Base-by-base conservation (phyloP, 2,329 filamentous ascomycete genomes). In the Alternaria brassicicola region DNA sequence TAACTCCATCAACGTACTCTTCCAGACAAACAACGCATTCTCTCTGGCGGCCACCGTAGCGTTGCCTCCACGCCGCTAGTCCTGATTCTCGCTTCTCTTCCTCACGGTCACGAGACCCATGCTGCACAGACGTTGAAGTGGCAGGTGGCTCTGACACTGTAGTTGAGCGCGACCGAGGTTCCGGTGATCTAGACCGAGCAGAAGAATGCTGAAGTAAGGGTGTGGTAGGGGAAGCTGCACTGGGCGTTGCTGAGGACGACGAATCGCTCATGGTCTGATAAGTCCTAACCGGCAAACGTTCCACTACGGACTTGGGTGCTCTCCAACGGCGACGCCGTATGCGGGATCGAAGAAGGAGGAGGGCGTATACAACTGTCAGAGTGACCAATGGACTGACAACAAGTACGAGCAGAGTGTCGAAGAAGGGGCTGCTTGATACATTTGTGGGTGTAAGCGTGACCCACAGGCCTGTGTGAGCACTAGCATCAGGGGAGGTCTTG, bases 11-110 rank as follows among this genome's bases (percentile, higher is more conserved):
- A 21, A 97, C 84, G 72, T 98, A 99, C 75, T 99, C 95, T 74
- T 99, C 95, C 31, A 99, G 81, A 70, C 95, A 99, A 2, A 99
- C 94, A 12, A 97, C 94, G 74, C 95, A 99, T 77, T 99, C 95
- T 8, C 92, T 87, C 75, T 89, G 87, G 61, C 86, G 83, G 33
- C 86, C 85, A 19, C 84, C 85, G 67, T 89, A 89, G 46, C 84
- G 82, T 50, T 85, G 81, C 54, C 85, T 80, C 81, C 84, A 83
- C 57, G 81, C 80, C 3, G 81, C 79, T 6, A 84, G 67, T 10
- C 81, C 81, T 8, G 78, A 76, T 39, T 81, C 80, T n/a, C 78
- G 78, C 64, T 86, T 86, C 66, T 86, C 85, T 63, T 82, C 77
- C 48, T 81, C 78, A 12, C 80, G 77, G 38, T 78, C 76, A 15